phyloP scores from a whole-genome alignment of 139 green algal species.

The Volvox reticuliferus region DNA sequence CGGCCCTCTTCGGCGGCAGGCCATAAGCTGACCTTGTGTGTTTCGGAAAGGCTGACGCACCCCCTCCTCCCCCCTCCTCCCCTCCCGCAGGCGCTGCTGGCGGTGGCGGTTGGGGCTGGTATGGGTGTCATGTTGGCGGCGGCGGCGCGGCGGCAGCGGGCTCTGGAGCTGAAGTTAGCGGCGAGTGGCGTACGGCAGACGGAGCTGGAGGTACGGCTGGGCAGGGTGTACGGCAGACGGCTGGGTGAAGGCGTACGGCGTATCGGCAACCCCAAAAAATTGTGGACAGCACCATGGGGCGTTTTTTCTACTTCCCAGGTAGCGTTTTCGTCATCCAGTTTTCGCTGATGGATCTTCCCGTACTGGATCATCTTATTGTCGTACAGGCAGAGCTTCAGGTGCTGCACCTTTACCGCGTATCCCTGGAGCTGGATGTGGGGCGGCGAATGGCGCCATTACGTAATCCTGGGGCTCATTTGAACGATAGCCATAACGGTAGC shows the following conservation, averaged over 20 bases:
- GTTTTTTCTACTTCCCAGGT: too few species aligned
- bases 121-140: slow-evolving; percentile 18
- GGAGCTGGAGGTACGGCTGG: slow-evolving; percentile 3
- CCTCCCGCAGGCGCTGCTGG: not conserved
- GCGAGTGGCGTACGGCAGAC: not conserved
- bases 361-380: not conserved
- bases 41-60: not conserved
- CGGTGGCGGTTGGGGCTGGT: not conserved
- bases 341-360: not conserved
- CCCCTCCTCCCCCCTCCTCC: not conserved
- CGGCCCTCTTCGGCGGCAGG: too few species aligned
- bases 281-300: too few species aligned
- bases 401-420: slow-evolving; percentile 45
- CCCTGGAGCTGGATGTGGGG: slow-evolving; percentile 31
- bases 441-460: not conserved
- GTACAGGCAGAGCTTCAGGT: slow-evolving; percentile 52
- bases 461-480: not conserved
- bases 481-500: not conserved
- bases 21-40: too few species aligned
- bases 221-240: too few species aligned
- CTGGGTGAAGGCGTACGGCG: too few species aligned
- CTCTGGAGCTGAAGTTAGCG: slow-evolving; percentile 1
- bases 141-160: not conserved
- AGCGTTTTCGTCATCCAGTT: too few species aligned
- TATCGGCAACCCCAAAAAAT: too few species aligned